phyloP scores from a whole-genome alignment of 257 asterid species.

The Nicotiana knightiana region DNA sequence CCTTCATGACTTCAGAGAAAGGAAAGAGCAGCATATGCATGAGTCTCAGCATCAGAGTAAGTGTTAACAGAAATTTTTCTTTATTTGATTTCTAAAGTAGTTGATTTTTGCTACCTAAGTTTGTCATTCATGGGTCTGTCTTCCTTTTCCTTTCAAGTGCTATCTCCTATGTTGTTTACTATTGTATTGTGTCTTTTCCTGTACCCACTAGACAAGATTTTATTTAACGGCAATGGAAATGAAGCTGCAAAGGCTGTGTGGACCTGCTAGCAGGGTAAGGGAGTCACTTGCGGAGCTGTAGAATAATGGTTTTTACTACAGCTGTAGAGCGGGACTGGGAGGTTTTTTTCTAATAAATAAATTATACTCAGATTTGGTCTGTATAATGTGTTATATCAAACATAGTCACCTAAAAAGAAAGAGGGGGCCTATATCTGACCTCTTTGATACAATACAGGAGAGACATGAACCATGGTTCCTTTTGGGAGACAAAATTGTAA shows the following conservation, averaged over 20 bases:
- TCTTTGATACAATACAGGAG: too few relatives aligned
- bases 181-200: background rate
- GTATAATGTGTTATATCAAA: too few relatives aligned
- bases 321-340: background rate
- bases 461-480: too few relatives aligned
- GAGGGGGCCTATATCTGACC: too few relatives aligned
- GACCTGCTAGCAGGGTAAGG: background rate
- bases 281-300: background rate
- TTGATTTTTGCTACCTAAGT: background rate
- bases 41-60: conserved; percentile 74
- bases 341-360: too few relatives aligned
- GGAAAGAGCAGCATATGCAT: conserved; percentile 50
- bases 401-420: too few relatives aligned
- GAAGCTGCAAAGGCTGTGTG: background rate
- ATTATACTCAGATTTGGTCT: too few relatives aligned
- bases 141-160: background rate
- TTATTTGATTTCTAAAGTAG: background rate
- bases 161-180: background rate
- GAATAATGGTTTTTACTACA: background rate
- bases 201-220: background rate
- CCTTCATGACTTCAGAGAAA: conserved; percentile 45
- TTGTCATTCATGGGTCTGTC: background rate
- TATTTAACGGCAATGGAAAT: background rate
- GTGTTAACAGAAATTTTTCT: background rate
- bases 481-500: background rate